Base-by-base conservation (phyloP, 2,329 filamentous ascomycete species). In the Teratosphaeria epicoccoides region DNA sequence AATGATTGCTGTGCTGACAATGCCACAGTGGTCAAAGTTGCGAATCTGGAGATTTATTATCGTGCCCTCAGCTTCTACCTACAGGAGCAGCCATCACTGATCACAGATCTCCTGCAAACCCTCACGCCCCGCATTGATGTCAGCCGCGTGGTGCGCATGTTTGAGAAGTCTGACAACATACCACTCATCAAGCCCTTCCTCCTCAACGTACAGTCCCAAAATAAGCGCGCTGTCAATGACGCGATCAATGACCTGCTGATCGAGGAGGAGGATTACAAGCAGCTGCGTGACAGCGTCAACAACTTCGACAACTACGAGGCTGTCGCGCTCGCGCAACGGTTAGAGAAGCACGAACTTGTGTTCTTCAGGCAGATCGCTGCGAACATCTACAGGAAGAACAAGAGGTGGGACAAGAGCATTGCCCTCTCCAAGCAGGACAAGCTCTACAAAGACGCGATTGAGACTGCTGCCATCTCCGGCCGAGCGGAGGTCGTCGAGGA, bases 231-330 rank as follows among this genome's bases (percentile, higher is more conserved):
- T 49, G 93, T 98, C 66, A 98, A 98, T 72, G 89, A 94, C 66
- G 93, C 93, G 24, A 95, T 98, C 73, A 96, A 98, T 68, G 93
- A 98, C 67, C 74, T 98, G 46, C 76, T 98, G 62, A 98, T 98
- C 55, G 93, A 98, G 71, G 93, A 98, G 71, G 94, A 98, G 68
- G 94, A 98, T 69, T 91, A 98, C 80, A 97, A 98, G 83, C 96
- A 91, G 14, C 79, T 98, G 24, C 87, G 89, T 49, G 93, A 98
- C 71, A 98, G 93, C 1, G 91, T 96, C 10, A 88, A 96, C 74
- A 95, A 95, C 74, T 95, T 96, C 70, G 93, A 98, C 77, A 98
- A 98, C 74, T 98, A 97, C 67, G 94, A 98, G 68, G 85, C 91
- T 2, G 87, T 95, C 46, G 90, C 94, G 24, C 81, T 98, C 55